Conservation (phyloP, 306 rosid genomes). For the Dryas octopetala region DNA sequence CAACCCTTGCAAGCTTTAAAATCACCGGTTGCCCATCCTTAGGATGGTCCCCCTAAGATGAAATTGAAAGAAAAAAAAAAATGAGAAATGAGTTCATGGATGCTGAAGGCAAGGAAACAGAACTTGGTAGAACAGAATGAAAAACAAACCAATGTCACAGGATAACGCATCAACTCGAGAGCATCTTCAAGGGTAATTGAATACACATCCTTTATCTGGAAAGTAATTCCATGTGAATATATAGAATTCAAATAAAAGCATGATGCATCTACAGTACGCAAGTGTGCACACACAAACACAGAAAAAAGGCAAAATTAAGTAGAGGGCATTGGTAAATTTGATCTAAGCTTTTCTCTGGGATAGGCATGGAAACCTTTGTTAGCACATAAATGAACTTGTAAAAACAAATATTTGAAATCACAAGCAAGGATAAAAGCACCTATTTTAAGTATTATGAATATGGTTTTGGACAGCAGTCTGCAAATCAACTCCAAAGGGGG, state of each 20-base stretch:
- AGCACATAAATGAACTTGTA: not conserved
- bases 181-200: constrained; percentile 74
- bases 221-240: constrained; percentile 18
- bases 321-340: constrained; percentile 18
- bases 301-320: not conserved
- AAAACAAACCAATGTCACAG: constrained; percentile 75
- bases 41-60: constrained; percentile 80
- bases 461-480: not conserved
- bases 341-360: not conserved
- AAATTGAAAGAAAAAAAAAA: constrained; percentile 21
- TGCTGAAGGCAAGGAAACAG: not conserved
- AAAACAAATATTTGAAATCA: not conserved
- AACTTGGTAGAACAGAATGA: constrained; percentile 9
- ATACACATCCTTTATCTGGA: constrained; percentile 68
- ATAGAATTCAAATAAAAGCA: constrained; percentile 13
- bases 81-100: constrained; percentile 4
- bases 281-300: constrained; percentile 8
- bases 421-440: not conserved
- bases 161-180: constrained; percentile 64
- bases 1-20: constrained; percentile 55
- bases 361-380: not conserved
- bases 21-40: constrained; percentile 72
- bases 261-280: constrained; percentile 1
- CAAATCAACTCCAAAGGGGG: not conserved
- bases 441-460: not conserved